These are phyloP conservation scores for Cordyceps farinosa DNA, from an alignment of 2,329 filamentous ascomycete genomes.

Conservation along the genomic window DNA sequence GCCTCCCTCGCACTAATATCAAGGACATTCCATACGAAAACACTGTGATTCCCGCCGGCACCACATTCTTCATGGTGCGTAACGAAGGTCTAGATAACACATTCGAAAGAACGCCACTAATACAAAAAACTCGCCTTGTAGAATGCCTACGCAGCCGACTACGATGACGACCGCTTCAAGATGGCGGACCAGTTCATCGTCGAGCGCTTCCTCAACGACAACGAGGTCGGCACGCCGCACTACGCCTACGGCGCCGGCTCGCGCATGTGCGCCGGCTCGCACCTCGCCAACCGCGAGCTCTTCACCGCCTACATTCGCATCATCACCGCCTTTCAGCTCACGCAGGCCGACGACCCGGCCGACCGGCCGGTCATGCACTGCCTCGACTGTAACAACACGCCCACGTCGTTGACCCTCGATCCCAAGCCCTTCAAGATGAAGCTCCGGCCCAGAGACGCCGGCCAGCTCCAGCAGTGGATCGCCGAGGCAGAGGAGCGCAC, in stretches of 20 bases:
- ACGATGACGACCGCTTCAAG: constrained; percentile 66
- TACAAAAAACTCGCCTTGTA: constrained; percentile 23
- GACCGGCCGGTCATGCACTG: constrained; percentile 54
- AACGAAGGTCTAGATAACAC: not conserved
- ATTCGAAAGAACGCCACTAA: not conserved
- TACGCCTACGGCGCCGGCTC: constrained; percentile 61
- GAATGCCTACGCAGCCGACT: constrained; percentile 73
- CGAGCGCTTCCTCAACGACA: constrained; percentile 62
- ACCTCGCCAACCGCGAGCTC: constrained; percentile 61
- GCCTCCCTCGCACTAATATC: constrained; percentile 67
- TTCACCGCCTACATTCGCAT: constrained; percentile 58
- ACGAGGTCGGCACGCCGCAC: constrained; percentile 54
- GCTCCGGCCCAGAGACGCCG: constrained; percentile 46
- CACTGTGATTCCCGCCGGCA: constrained; percentile 66
- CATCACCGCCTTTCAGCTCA: constrained; percentile 55
- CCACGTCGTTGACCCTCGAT: constrained; percentile 58
- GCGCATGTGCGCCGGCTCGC: constrained; percentile 61
- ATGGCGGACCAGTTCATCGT: constrained; percentile 61
- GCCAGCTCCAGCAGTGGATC: constrained; percentile 49
- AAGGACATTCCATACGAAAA: constrained; percentile 69
- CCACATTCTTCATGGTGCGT: constrained; percentile 71
- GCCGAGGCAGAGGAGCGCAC: constrained; percentile 47
- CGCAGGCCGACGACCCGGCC: constrained; percentile 40
- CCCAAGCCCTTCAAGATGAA: constrained; percentile 61
- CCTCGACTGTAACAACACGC: constrained; percentile 53